Percentiles rank a stretch among this genome's conserved stretches.
Conservation (phyloP, 306 rosid species). For the Malus fusca region DNA sequence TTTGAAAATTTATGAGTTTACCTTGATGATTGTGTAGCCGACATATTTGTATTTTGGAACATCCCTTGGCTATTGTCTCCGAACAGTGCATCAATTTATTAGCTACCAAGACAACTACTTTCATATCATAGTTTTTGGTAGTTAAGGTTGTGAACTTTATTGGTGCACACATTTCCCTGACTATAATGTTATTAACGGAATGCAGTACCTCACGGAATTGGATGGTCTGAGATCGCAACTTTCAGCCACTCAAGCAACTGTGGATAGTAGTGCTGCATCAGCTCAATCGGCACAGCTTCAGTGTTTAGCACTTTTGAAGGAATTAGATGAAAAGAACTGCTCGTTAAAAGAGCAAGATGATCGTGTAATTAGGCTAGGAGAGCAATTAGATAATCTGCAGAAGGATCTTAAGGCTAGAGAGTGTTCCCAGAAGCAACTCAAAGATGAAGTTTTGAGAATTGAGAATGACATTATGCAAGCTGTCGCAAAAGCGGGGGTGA, state of each 20-base stretch:
- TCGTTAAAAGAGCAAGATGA: slow-evolving; percentile 76
- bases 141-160: neutral
- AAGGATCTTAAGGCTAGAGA: slow-evolving; percentile 82
- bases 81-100: neutral
- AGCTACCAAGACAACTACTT: neutral
- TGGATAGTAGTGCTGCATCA: slow-evolving; percentile 80
- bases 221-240: slow-evolving; percentile 69
- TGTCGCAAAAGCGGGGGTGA: slow-evolving; percentile 49
- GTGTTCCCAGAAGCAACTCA: slow-evolving; percentile 84
- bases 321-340: slow-evolving; percentile 58
- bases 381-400: slow-evolving; percentile 72
- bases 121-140: neutral
- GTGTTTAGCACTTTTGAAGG: slow-evolving; percentile 64
- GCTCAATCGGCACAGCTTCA: slow-evolving; percentile 73
- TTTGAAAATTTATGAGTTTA: neutral
- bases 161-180: neutral
- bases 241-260: slow-evolving; percentile 60
- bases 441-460: slow-evolving; percentile 70
- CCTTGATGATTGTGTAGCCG: neutral
- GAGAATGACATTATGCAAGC: slow-evolving; percentile 81
- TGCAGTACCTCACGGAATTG: slow-evolving; percentile 71
- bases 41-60: neutral
- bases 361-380: slow-evolving; percentile 62
- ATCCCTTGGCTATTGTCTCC: neutral
- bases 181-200: neutral